phyloP scores from a whole-genome alignment of 352 stramenopile genomes.

The Pythium monospermum region DNA sequence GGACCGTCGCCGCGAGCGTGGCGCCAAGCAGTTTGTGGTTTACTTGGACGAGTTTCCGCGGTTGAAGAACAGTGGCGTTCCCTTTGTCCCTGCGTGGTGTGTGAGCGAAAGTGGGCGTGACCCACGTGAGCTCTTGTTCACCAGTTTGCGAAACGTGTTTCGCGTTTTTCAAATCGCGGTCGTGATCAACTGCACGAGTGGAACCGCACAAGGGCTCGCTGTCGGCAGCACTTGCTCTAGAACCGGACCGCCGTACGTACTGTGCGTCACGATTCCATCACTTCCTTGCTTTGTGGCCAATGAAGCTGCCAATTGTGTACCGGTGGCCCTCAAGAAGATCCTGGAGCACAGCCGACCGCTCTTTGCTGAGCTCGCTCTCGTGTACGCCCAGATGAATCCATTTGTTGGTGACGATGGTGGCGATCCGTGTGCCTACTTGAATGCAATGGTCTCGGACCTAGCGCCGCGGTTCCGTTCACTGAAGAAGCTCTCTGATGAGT shows the following conservation, averaged over 20 bases:
- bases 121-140: neutral
- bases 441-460: neutral
- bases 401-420: neutral
- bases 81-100: too few species aligned
- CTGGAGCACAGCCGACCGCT: slow-evolving; percentile 1
- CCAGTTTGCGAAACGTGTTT: slow-evolving; percentile 2
- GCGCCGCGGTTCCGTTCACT: neutral
- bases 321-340: neutral
- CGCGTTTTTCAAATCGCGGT: neutral
- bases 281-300: neutral
- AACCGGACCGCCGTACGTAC: too few species aligned
- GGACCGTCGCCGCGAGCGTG: neutral
- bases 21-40: neutral
- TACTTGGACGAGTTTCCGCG: neutral
- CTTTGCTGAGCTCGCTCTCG: neutral
- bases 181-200: neutral
- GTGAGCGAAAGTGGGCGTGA: too few species aligned
- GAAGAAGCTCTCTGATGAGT: neutral
- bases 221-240: too few species aligned
- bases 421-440: neutral
- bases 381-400: neutral
- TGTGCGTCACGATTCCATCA: slow-evolving; percentile 1
- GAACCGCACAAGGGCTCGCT: neutral
- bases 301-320: neutral
- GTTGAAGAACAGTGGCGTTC: neutral